phyloP scores from a whole-genome alignment of 1,139 yeast genomes.

The Kodamaea sp. region DNA sequence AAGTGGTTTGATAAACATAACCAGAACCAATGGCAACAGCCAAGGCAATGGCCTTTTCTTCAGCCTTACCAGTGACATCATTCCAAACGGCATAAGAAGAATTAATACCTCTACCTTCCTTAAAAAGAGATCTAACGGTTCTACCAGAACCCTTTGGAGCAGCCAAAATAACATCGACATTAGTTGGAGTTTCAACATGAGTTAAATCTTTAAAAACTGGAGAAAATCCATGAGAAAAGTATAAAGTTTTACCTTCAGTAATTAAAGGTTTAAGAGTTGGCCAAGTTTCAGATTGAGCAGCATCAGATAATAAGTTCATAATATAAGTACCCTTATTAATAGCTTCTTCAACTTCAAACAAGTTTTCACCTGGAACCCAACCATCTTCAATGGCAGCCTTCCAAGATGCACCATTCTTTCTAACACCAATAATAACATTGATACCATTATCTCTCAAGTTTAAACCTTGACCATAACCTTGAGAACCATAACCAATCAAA shows the following conservation, averaged over 20 bases:
- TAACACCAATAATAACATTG: constrained; percentile 96
- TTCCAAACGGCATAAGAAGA: constrained; percentile 99
- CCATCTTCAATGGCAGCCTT: constrained; percentile 99
- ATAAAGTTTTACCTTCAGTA: constrained; percentile 95
- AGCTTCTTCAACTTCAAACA: constrained; percentile 93
- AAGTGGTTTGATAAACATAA: constrained; percentile 98
- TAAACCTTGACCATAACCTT: constrained; percentile 99
- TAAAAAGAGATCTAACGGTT: constrained; percentile 97
- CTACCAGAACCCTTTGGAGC: constrained; percentile 99
- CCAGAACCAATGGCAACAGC: constrained; percentile 99
- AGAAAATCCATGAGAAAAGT: constrained; percentile 99
- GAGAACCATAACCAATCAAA: constrained; percentile 98
- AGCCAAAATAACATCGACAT: constrained; percentile 94
- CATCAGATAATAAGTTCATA: constrained; percentile 98
- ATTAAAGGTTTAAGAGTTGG: constrained; percentile 76
- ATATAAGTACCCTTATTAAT: constrained; percentile 85
- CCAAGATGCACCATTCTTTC: constrained; percentile 99
- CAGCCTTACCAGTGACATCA: constrained; percentile 98
- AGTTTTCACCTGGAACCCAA: constrained; percentile 99
- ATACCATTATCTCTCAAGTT: constrained; percentile 98
- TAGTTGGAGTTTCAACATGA: constrained; percentile 90
- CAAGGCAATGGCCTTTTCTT: constrained; percentile 97
- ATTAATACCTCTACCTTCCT: constrained; percentile 99
- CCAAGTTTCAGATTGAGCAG: constrained; percentile 99
- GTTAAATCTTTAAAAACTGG: constrained; percentile 98